A percentile compares a stretch with the other conserved stretches of the same genome.
Conservation (phyloP, 2,329 filamentous ascomycete species). For the Shiraia sp. region DNA sequence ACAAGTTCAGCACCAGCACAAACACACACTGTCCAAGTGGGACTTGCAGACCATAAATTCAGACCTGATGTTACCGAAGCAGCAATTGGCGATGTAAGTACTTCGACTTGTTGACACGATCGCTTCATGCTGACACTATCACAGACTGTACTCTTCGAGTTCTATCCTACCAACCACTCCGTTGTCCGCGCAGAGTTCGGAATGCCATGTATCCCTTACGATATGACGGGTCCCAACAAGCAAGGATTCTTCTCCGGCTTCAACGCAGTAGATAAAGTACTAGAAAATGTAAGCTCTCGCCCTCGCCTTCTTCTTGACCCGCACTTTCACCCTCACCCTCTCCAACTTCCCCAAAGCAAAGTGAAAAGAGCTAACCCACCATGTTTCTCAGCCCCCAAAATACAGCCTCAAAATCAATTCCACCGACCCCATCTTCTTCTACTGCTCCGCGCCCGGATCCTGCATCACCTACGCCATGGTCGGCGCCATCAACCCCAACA, state of each 20-base stretch:
- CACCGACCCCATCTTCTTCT: slow-evolving; percentile 42
- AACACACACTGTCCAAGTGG: slow-evolving; percentile 44
- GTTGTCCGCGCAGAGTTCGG: slow-evolving; percentile 47
- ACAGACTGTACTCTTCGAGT: slow-evolving; percentile 45
- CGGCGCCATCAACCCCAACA: slow-evolving; percentile 69
- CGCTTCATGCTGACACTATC: slow-evolving; percentile 1
- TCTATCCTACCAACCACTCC: slow-evolving; percentile 49
- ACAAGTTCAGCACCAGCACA: slow-evolving; percentile 19
- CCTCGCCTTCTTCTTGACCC: no score
- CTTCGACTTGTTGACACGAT: no score
- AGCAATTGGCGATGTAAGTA: slow-evolving; percentile 42
- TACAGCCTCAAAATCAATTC: slow-evolving; percentile 35
- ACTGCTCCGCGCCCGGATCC: slow-evolving; percentile 61
- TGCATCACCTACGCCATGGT: slow-evolving; percentile 73
- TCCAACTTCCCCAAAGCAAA: background rate
- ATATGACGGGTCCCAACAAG: slow-evolving; percentile 32
- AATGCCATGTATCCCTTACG: slow-evolving; percentile 48
- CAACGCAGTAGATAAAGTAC: slow-evolving; percentile 26
- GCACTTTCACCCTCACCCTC: background rate
- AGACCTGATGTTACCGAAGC: slow-evolving; percentile 45
- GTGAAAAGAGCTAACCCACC: no score
- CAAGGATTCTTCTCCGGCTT: slow-evolving; percentile 39
- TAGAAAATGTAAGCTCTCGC: slow-evolving; percentile 25
- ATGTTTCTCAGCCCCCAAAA: slow-evolving; percentile 26
- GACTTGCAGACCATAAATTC: slow-evolving; percentile 44